Base-by-base conservation (phyloP, 1,284 basidiomycete genomes). In the Naganishia cerealis region DNA sequence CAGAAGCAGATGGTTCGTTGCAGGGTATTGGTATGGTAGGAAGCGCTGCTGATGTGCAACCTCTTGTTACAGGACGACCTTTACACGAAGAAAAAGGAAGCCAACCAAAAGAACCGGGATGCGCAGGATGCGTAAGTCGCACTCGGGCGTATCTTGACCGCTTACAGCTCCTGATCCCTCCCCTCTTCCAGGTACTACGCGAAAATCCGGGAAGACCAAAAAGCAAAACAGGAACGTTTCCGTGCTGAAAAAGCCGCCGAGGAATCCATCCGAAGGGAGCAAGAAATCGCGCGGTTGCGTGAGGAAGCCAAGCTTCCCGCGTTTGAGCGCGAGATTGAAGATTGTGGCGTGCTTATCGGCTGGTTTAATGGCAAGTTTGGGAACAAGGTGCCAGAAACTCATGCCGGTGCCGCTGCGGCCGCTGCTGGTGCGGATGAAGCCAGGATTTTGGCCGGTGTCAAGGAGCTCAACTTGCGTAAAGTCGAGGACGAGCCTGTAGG, bases 281-380 rank as follows among this genome's bases (percentile, higher is more conserved):
- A 93, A 77, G 84, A 89, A 69, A 91, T 89, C 53, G 85, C 88
- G 72, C 87, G 87, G 55, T 78, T 99, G 68, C 88, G 91, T 67
- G 96, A 99, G 73, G 94, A 98, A 75, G 96, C 96, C 39, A 87
- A 89, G 67, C 76, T 86, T 50, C 94, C 96, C 48, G 96, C 96
- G 0, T 99, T 88, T 84, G 90, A 93, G 75, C 85, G 88, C 69
- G 88, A 98, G 81, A 94, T 99, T 75, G 94, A 99, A 82, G 96
- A 99, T 80, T 97, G 94, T 82, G 72, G 70, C 58, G 76, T 81
- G 68, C 72, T 81, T 71, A 91, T 99, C 79, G 90, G 93, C 78
- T 90, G 87, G 81, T 90, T 99, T 81, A 88, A 86, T 46, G 91
- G 90, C 55, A 90, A 89, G 81, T 83, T 83, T 68, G 84, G 84